Conservation (phyloP, 306 rosid genomes). For the Cicer yamashitae region DNA sequence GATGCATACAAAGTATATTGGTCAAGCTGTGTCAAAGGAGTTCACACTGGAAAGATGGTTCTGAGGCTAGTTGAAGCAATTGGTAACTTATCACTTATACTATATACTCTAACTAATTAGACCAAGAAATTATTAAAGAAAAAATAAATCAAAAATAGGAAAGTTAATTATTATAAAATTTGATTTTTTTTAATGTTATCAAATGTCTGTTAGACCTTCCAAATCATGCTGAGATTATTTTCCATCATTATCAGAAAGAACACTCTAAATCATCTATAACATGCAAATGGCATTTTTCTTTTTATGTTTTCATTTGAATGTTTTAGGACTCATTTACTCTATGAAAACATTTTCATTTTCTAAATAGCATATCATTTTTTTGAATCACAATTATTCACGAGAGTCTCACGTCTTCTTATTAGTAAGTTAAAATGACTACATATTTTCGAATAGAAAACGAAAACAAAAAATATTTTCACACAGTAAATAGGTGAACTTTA, state of each 20-base stretch:
- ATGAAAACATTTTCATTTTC: too few species aligned
- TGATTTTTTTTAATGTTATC: too few species aligned
- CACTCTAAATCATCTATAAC: too few species aligned
- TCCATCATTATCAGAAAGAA: background rate
- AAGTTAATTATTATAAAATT: background rate
- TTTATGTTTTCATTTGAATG: constrained; percentile 15
- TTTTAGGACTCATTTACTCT: background rate
- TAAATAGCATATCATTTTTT: too few species aligned
- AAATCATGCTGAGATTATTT: background rate
- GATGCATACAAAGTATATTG: constrained; percentile 95
- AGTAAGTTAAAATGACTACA: too few species aligned
- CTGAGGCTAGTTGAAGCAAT: constrained; percentile 91
- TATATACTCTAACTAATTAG: constrained; percentile 14
- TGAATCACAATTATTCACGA: too few species aligned
- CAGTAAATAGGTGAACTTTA: background rate
- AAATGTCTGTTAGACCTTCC: too few species aligned
- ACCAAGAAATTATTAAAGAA: background rate
- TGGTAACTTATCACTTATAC: constrained; percentile 57
- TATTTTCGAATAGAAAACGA: too few species aligned
- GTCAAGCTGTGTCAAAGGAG: constrained; percentile 88
- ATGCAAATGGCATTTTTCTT: too few species aligned
- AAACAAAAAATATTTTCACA: too few species aligned
- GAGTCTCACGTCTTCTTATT: too few species aligned
- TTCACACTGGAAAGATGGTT: constrained; percentile 93
- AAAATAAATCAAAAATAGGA: background rate